These are phyloP conservation scores for Mentha longifolia DNA, from an alignment of 257 asterid genomes.

Conservation along the genomic window DNA sequence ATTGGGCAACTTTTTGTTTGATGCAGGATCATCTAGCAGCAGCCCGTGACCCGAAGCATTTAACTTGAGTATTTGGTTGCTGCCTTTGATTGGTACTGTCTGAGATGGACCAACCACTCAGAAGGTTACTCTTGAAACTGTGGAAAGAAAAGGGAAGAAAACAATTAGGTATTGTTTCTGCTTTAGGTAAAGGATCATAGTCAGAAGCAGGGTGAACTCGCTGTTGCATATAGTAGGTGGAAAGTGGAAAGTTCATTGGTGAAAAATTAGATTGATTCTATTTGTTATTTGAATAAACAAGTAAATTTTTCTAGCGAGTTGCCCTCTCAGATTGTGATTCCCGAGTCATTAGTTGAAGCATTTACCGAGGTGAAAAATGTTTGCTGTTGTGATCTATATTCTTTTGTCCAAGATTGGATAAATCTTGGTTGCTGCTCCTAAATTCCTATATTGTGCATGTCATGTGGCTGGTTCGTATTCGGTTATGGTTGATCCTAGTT, in stretches of 20 bases:
- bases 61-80: slow-evolving; percentile 45
- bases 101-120: slow-evolving; percentile 21
- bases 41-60: slow-evolving; percentile 82
- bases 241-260: slow-evolving; percentile 4
- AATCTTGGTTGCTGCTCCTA: not conserved
- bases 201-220: slow-evolving; percentile 21
- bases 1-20: slow-evolving; percentile 9
- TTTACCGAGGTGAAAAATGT: not conserved
- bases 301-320: slow-evolving; percentile 30
- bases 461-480: not conserved
- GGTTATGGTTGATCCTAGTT: not conserved
- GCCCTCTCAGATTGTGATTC: not conserved
- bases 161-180: slow-evolving; percentile 20
- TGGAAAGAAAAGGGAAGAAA: not conserved
- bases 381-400: not conserved
- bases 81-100: slow-evolving; percentile 10
- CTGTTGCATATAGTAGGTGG: slow-evolving; percentile 15
- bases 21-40: slow-evolving; percentile 94
- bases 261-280: not conserved
- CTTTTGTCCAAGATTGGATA: not conserved
- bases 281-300: slow-evolving; percentile 19
- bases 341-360: not conserved
- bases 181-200: slow-evolving; percentile 22
- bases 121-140: slow-evolving; percentile 17
- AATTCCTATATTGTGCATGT: not conserved